phyloP scores from a whole-genome alignment of 176 grass and related monocot genomes.

The Themeda triandra region DNA sequence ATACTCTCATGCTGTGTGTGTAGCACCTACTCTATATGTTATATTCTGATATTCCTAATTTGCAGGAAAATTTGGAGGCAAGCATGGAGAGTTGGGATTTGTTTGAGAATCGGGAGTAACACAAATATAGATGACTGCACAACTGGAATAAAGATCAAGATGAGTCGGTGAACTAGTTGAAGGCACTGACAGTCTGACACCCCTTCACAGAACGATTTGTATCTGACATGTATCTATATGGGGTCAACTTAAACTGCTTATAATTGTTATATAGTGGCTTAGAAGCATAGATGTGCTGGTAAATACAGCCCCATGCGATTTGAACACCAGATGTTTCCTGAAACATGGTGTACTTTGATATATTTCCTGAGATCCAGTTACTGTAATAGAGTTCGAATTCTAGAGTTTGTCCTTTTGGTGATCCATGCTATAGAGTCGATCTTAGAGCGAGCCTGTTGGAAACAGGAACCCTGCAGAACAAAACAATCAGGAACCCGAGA shows the following conservation, averaged over 20 bases:
- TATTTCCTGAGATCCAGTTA: not conserved
- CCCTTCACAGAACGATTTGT: not conserved
- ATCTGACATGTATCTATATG: not conserved
- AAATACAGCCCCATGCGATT: not conserved
- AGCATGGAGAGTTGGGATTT: constrained; percentile 32
- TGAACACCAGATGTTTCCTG: not conserved
- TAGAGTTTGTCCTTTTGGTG: not conserved
- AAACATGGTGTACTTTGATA: not conserved
- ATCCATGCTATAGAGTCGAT: not conserved
- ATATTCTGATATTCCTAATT: constrained; percentile 10
- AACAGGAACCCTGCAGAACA: no score
- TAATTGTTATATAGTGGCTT: not conserved
- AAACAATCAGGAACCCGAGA: not conserved
- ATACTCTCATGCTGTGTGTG: not conserved
- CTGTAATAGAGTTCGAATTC: not conserved
- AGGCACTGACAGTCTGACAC: not conserved
- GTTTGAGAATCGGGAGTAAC: constrained; percentile 4
- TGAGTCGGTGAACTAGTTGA: not conserved
- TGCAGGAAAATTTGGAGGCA: constrained; percentile 33
- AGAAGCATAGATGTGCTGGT: not conserved
- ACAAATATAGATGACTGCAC: not conserved
- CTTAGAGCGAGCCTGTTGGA: not conserved
- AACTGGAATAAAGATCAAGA: not conserved
- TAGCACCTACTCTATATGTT: not conserved
- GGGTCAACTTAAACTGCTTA: not conserved